A percentile compares a stretch with the other conserved stretches of the same genome.
phyloP scores from a whole-genome alignment of 2,329 filamentous ascomycete genomes.

The Phaeosphaeria sp. region DNA sequence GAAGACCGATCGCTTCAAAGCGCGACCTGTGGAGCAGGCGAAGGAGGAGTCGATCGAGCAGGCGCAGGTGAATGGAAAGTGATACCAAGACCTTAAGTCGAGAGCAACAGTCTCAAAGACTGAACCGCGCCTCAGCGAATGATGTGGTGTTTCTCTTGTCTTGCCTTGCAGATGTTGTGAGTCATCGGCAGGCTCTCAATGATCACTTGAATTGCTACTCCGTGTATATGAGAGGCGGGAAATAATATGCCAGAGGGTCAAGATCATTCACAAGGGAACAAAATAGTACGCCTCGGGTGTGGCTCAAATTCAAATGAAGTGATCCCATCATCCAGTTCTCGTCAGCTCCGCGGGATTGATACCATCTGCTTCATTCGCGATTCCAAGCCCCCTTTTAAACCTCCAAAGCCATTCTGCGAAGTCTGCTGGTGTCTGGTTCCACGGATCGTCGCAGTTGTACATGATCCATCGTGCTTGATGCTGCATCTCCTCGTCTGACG shows the following conservation, averaged over 20 bases:
- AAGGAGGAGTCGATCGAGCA: slow-evolving; percentile 16
- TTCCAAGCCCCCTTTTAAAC: slow-evolving; percentile 37
- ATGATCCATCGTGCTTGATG: slow-evolving; percentile 42
- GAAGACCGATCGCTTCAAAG: slow-evolving; percentile 29
- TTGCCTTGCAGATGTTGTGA: background rate
- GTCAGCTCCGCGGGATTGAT: background rate
- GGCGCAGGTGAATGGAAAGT: background rate
- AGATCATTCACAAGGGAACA: too few relatives aligned
- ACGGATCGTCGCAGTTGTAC: slow-evolving; percentile 42
- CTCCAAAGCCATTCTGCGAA: slow-evolving; percentile 38
- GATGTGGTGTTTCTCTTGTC: background rate
- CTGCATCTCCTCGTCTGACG: slow-evolving; percentile 43
- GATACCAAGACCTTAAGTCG: background rate
- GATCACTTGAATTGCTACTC: background rate
- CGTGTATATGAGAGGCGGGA: background rate
- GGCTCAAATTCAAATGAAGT: background rate
- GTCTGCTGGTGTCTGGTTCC: slow-evolving; percentile 49
- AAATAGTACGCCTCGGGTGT: too few relatives aligned
- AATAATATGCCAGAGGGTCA: too few relatives aligned
- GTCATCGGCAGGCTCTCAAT: background rate
- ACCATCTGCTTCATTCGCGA: slow-evolving; percentile 4
- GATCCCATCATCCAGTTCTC: background rate
- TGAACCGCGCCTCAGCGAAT: background rate
- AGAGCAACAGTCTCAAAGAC: background rate
- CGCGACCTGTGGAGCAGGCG: slow-evolving; percentile 14